phyloP scores from a whole-genome alignment of 768 basidiomycete species.

The Cubamyces sp. region DNA sequence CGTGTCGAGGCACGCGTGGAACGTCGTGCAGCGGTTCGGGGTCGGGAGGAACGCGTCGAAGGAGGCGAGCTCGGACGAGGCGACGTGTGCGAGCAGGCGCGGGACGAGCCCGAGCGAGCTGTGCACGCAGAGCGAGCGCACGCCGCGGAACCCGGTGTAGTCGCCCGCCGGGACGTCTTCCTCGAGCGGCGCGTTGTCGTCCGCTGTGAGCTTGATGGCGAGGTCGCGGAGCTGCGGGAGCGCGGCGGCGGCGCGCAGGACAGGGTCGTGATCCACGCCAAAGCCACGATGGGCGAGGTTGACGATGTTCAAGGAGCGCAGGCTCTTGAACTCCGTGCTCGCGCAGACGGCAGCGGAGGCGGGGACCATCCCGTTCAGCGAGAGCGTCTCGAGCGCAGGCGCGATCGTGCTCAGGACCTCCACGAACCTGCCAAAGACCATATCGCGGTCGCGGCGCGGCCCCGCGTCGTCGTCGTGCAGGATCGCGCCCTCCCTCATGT shows the following conservation, averaged over 20 bases:
- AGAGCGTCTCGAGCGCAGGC: constrained; percentile 1
- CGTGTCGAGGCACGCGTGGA: constrained; percentile 2
- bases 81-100: constrained; percentile 12
- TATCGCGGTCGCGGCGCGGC: too few relatives aligned
- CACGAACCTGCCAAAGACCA: constrained; percentile 1
- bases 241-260: constrained; percentile 7
- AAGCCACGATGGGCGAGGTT: constrained; percentile 12
- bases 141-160: constrained; percentile 1
- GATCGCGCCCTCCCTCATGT: neutral
- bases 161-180: neutral
- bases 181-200: neutral
- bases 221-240: constrained; percentile 10
- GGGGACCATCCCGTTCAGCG: constrained; percentile 5
- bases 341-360: constrained; percentile 1
- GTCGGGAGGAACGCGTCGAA: constrained; percentile 10
- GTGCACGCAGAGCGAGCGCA: constrained; percentile 13
- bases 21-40: constrained; percentile 6
- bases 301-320: constrained; percentile 4
- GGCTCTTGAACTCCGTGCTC: neutral
- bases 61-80: constrained; percentile 9
- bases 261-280: neutral
- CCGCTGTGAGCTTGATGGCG: constrained; percentile 7
- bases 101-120: constrained; percentile 10
- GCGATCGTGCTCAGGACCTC: neutral
- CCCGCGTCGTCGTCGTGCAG: neutral